Base-by-base conservation (phyloP, 2,329 filamentous ascomycete species). In the Epichloe typhina region DNA sequence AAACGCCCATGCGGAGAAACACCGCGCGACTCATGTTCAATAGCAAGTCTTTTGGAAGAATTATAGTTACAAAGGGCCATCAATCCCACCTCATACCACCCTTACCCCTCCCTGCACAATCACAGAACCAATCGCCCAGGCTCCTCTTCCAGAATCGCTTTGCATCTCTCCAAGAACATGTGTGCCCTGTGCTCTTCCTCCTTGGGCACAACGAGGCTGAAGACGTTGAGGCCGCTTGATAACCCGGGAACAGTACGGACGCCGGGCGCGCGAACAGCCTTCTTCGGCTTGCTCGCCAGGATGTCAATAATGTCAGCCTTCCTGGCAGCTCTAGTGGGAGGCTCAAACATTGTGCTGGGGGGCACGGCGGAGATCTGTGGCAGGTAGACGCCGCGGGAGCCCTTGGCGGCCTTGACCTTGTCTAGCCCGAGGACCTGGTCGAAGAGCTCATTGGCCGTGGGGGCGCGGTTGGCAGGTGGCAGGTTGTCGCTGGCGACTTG, bases 401-500 rank as follows among this genome's bases (percentile, higher is more conserved):
- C 73, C 52, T 77, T 72, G 8, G 77, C 69, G 8, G 58, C 59
- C 60, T 65, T 65, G 55, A 67, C 47, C 57, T 66, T 64, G 62
- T 77, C 70, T 19, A 89, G 71, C 9, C 90, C 91, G 7, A 98
- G 77, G 13, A 97, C 75, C 60, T 91, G 82, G 64, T 96, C 83
- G 70, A 97, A 97, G 12, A 98, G 79, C 64, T 95, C 88, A 62
- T 89, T 80, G 37, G 84, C 73, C 0, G 86, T 83, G 13, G 84
- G 84, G 42, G 59, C 54, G 44, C 77, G 75, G 54, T 73, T 72
- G 53, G 80, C 75, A 5, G 82, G 78, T 31, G 91, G 91, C 7
- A 97, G 78, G 44, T 86, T 81, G 55, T 93, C 84, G 69, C 97
- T 97, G 53, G 93, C 93, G 26, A 95, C 70, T 61, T 93, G 84